Evolutionary conservation across 106 monocot genomes (phyloP).

Genomic region (Posidonia australis): DNA sequence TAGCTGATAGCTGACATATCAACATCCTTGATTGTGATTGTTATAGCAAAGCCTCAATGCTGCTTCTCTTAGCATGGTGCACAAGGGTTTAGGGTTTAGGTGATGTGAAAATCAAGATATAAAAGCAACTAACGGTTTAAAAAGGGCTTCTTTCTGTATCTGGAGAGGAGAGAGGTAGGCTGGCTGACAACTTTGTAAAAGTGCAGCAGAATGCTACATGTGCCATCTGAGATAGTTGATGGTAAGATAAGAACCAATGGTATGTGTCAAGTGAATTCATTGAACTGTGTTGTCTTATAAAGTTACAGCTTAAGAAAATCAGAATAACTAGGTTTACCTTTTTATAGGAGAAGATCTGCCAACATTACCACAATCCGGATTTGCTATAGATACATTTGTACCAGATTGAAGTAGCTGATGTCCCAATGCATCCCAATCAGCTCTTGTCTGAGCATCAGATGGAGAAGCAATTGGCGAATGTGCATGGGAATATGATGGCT

Average conservation of each 20-base stretch:
- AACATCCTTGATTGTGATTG: no score
- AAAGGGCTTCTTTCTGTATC: no score
- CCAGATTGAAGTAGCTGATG: conserved; percentile 20
- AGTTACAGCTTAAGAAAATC: not conserved
- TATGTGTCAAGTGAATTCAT: no score
- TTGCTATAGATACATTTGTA: conserved; percentile 9
- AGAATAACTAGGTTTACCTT: conserved; percentile 13
- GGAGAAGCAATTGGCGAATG: conserved; percentile 46
- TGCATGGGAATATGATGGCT: conserved; percentile 44
- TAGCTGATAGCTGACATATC: no score
- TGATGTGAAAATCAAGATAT: no score
- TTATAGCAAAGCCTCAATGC: no score
- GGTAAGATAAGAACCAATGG: not conserved
- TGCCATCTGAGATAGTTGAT: not conserved
- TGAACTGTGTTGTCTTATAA: not conserved
- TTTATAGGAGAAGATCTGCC: conserved; percentile 24
- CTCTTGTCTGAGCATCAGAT: conserved; percentile 26
- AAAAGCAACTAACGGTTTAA: no score
- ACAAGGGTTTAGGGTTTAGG: no score
- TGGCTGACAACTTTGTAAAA: not conserved
- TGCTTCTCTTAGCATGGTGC: no score
- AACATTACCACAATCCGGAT: conserved; percentile 19
- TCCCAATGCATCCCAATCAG: conserved; percentile 25
- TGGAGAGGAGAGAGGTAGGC: no score
- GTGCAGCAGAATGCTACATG: not conserved